Evolutionary conservation across 257 asterid species (phyloP), one percentile per base, ranked within the genome.

Genomic region (Solanum raphanifolium): DNA sequence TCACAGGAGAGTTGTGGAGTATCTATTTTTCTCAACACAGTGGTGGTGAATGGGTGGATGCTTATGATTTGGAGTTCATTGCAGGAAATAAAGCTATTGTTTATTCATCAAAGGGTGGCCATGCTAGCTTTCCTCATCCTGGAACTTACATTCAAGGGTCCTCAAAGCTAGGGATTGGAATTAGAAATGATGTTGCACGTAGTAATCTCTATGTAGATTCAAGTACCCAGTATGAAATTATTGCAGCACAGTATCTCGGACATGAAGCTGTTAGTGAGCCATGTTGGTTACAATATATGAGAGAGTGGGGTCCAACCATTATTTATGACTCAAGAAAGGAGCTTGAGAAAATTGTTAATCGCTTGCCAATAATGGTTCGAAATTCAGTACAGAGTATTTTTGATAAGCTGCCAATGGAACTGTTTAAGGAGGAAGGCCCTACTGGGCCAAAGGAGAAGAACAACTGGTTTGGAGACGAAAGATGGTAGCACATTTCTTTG

Each of bases 371-470:
- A 32, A 82, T 81, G 88, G 86, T 95, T 83, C 90, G 91, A 41
- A 73, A 48, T 89, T 90, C 96, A 23, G 87, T 91, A 72, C 89
- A 90, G 89, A 91, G 85, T 68, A 89, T 92, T 36, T 91, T 89
- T 16, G 88, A 79, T 43, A 97, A 93, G 94, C 86, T 97, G 74
- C 99, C 99, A 0, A 12, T 93, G 89, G 99, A 97, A 93, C 78
- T 97, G 88, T 95, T 89, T 66, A 91, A 98, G 27, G 99, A 97
- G 90, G 98, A 94, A 74, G 99, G 99, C 4, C 99, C 98, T 71
- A 91, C 94, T 27, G 99, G 99, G 52, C 99, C 99, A 1, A 97
- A 95, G 94, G 99, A 95, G 96, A 97, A 97, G 95, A 95, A 97
- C 90, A 95, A 95, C 66, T 97, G 99, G 99, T n/a, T 88, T 82